A percentile compares a stretch with the other conserved stretches of the same genome.
phyloP scores from a whole-genome alignment of 345 rosid species.

The Euphorbia lathyris region DNA sequence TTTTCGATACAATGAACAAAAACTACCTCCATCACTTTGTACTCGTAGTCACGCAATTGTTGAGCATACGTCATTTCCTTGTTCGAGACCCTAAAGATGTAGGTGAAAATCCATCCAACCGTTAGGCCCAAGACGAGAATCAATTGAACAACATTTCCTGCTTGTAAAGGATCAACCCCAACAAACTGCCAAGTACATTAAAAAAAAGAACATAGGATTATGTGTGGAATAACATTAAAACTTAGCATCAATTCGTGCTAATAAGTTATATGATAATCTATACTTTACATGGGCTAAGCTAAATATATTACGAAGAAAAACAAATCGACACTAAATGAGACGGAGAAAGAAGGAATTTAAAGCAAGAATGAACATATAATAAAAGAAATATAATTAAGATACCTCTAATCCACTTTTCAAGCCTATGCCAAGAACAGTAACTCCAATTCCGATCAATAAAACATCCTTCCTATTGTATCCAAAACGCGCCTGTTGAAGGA shows the following conservation, averaged over 20 bases:
- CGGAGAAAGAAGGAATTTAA: not conserved
- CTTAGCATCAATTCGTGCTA: not conserved
- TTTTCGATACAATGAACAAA: not conserved
- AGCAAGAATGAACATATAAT: not conserved
- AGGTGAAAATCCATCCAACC: slow-evolving; percentile 89
- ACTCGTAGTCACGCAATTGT: slow-evolving; percentile 88
- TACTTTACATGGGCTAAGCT: not conserved
- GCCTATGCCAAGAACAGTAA: slow-evolving; percentile 67
- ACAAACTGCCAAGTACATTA: slow-evolving; percentile 45
- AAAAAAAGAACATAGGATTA: not conserved
- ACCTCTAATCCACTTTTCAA: slow-evolving; percentile 95
- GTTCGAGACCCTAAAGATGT: slow-evolving; percentile 87
- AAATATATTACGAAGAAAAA: not conserved
- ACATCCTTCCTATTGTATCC: slow-evolving; percentile 94
- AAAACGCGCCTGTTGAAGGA: slow-evolving; percentile 56
- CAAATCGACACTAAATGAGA: not conserved
- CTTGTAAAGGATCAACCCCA: slow-evolving; percentile 86
- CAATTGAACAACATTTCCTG: slow-evolving; percentile 87
- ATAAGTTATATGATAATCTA: not conserved
- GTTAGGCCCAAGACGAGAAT: slow-evolving; percentile 82
- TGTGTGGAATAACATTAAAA: not conserved
- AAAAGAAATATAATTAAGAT: slow-evolving; percentile 19
- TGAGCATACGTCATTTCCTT: slow-evolving; percentile 98
- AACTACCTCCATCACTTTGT: slow-evolving; percentile 86
- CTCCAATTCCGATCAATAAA: slow-evolving; percentile 78